Conservation (phyloP, 805 yeast species). For the Pichia thaimueangensis region DNA sequence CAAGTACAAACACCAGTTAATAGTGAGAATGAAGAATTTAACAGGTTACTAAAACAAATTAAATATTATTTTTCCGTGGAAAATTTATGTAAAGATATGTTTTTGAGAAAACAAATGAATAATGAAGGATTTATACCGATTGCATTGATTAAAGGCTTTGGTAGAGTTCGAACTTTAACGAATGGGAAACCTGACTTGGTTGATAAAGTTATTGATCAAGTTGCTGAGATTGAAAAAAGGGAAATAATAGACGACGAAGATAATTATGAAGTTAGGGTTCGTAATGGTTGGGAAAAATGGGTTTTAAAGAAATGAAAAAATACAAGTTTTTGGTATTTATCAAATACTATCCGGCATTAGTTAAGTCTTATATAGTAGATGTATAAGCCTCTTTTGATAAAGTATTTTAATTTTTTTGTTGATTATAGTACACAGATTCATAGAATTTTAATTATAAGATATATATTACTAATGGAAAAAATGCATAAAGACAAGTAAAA, state of each 20-base stretch:
- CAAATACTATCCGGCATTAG: too few species aligned
- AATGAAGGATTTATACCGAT: constrained; percentile 62
- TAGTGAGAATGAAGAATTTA: constrained; percentile 13
- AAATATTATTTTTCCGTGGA: constrained; percentile 86
- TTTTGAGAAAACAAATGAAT: constrained; percentile 71
- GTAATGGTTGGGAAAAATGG: constrained; percentile 60
- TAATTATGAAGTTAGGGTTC: constrained; percentile 52
- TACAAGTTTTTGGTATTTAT: too few species aligned
- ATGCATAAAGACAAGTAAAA: too few species aligned
- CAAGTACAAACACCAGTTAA: background rate
- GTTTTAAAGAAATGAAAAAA: constrained; percentile 50
- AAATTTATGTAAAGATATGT: constrained; percentile 77
- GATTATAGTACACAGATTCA: too few species aligned
- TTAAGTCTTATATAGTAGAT: too few species aligned
- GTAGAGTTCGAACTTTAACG: constrained; percentile 58
- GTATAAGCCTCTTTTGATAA: too few species aligned
- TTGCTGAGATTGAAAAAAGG: constrained; percentile 25
- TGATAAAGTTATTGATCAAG: constrained; percentile 10
- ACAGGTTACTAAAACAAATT: constrained; percentile 43
- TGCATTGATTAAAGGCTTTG: constrained; percentile 53
- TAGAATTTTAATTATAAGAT: too few species aligned
- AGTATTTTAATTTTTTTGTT: too few species aligned
- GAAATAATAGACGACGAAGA: constrained; percentile 24
- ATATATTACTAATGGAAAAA: too few species aligned
- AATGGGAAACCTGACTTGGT: constrained; percentile 44